Percentiles rank a stretch among this genome's conserved stretches.
Evolutionary conservation across 2,329 filamentous ascomycete genomes (phyloP).

Genomic region (Penicillium sumatraense): DNA sequence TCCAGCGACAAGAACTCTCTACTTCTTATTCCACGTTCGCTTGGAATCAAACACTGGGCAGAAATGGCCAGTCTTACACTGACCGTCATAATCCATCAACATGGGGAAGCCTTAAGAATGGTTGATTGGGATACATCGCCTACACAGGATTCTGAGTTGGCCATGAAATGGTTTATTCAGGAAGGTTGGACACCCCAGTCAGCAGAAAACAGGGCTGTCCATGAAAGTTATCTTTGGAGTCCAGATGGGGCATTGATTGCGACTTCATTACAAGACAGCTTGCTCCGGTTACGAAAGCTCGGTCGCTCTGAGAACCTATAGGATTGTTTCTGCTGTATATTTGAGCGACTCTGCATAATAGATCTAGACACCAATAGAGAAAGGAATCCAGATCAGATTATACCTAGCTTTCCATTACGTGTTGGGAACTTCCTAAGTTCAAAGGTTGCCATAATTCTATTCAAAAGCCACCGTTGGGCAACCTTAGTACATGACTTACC

Average conservation of each 20-base stretch:
- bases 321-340: not conserved
- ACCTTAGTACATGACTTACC: too few relatives aligned
- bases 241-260: conserved; percentile 50
- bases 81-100: conserved; percentile 54
- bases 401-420: too few relatives aligned
- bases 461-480: too few relatives aligned
- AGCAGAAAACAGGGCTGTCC: conserved; percentile 50
- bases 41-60: conserved; percentile 46
- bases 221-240: conserved; percentile 54
- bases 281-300: conserved; percentile 42
- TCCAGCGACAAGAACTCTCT: conserved; percentile 61
- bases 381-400: too few relatives aligned
- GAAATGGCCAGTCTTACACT: conserved; percentile 55
- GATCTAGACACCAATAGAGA: not conserved
- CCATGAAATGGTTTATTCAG: conserved; percentile 54
- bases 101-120: conserved; percentile 47
- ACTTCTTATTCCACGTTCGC: conserved; percentile 56
- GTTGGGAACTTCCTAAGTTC: too few relatives aligned
- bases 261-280: conserved; percentile 56
- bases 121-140: conserved; percentile 36
- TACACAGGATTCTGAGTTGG: conserved; percentile 22
- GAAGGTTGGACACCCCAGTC: conserved; percentile 53
- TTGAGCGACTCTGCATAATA: not conserved
- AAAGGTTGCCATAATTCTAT: too few relatives aligned
- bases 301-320: conserved; percentile 27